Conservation (phyloP, 305 asterid genomes). For the Fraxinus angustifolia region DNA sequence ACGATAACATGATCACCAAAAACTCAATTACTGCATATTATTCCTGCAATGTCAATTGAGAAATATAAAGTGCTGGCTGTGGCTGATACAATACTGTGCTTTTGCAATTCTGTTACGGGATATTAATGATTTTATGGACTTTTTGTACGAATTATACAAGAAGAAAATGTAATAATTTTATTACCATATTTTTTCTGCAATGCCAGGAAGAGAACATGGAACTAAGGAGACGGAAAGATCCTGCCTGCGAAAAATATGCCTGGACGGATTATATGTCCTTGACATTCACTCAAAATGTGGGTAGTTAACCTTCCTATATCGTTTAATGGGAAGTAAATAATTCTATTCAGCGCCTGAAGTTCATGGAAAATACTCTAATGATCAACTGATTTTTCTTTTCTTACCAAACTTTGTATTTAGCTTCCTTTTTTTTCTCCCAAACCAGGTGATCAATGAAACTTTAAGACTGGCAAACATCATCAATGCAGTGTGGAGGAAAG, state of each 20-base stretch:
- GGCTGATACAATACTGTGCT: not conserved
- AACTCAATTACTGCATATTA: not conserved
- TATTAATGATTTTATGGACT: not conserved
- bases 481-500: constrained; percentile 97
- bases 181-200: not conserved
- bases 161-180: not conserved
- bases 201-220: constrained; percentile 89
- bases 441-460: constrained; percentile 86
- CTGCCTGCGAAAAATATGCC: constrained; percentile 51
- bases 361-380: not conserved
- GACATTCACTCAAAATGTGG: constrained; percentile 76
- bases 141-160: not conserved
- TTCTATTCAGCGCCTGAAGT: not conserved
- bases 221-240: constrained; percentile 52
- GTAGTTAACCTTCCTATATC: not conserved
- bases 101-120: not conserved
- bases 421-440: not conserved
- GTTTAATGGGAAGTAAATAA: not conserved
- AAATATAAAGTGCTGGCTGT: not conserved
- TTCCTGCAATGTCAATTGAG: not conserved
- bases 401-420: not conserved
- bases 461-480: constrained; percentile 76
- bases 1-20: not conserved
- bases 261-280: constrained; percentile 82
- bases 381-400: not conserved